Evolutionary conservation across 1,284 basidiomycete genomes (phyloP), one percentile per base, ranked within the genome.

Genomic region (Papiliotrema fonsecae): DNA sequence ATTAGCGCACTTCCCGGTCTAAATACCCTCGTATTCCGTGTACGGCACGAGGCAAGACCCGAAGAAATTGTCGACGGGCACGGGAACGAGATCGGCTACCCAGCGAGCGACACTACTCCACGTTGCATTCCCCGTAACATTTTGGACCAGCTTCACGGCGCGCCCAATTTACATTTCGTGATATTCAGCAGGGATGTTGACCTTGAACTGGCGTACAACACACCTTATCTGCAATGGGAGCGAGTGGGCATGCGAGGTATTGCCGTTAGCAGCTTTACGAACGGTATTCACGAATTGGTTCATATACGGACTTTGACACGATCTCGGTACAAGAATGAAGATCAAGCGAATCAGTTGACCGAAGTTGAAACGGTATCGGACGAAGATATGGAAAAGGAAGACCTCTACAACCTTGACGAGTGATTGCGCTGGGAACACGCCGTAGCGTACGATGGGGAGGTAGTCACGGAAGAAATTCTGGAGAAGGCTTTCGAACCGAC

Each of bases 251-350:
- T 26, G 14, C 32, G 44, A 18, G 44, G 44, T n/a, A 25, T 26
- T 5, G 21, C 37, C 44, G 27, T 45, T 13, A 3, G 19, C 6
- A 36, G 32, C 3, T 36, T 24, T 14, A 11, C 19, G 11, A 37
- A 37, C 18, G 32, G 34, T 3, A 11, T n/a, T 4, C 19, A 37
- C 31, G 44, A 45, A 34, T 18, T 45, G 24, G 25, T 37, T 24
- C 44, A 45, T 28, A 11, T 45, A 4, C 44, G 22, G 18, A 45
- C 34, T 6, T 34, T 45, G 21, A 45, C 32, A 4, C 44, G 44
- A n/a, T 37, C 44, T 39, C 37, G 6, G 4, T n/a, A 39, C 4
- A 6, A 7, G 34, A 5, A 6, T 14, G 14, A 6, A 6, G 34
- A 35, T 16, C 6, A 35, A 19, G 34, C 16, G 14, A 5, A 35